Conservation (phyloP, 345 rosid species). For the Lagerstroemia speciosa region DNA sequence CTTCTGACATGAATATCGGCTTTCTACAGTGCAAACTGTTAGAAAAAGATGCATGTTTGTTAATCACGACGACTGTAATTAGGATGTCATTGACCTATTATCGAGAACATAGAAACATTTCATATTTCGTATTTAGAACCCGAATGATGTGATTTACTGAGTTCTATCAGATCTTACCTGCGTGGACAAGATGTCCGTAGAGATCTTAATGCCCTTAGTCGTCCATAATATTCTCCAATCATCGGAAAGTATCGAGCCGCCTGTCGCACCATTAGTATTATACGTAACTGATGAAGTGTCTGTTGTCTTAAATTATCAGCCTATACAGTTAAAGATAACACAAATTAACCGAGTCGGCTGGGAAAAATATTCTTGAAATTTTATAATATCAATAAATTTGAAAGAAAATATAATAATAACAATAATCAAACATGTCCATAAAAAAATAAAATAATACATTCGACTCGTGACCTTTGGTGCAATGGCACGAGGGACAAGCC, state of each 20-base stretch:
- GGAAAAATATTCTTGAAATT: not conserved
- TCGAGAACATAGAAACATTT: not conserved
- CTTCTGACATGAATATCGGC: constrained; percentile 70
- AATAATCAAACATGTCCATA: not conserved
- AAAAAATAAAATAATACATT: not conserved
- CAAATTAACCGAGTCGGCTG: not conserved
- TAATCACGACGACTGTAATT: too few species aligned
- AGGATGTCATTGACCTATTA: too few species aligned
- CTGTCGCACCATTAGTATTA: constrained; percentile 75
- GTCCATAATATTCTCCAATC: constrained; percentile 78
- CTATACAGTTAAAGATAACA: constrained; percentile 20
- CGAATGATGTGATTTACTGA: not conserved
- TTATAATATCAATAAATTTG: not conserved
- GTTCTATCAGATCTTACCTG: constrained; percentile 42
- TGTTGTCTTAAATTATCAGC: constrained; percentile 96
- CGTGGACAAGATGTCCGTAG: constrained; percentile 89
- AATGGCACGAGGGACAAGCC: constrained; percentile 15
- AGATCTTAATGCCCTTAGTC: constrained; percentile 82
- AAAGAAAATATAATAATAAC: not conserved
- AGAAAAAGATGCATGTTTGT: too few species aligned
- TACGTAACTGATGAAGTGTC: constrained; percentile 72
- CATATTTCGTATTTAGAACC: not conserved
- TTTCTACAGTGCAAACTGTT: too few species aligned
- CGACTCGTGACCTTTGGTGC: not conserved
- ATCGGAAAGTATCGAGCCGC: constrained; percentile 82